Base-by-base conservation (phyloP, 352 stramenopile species). In the Globisporangium apiculatum region DNA sequence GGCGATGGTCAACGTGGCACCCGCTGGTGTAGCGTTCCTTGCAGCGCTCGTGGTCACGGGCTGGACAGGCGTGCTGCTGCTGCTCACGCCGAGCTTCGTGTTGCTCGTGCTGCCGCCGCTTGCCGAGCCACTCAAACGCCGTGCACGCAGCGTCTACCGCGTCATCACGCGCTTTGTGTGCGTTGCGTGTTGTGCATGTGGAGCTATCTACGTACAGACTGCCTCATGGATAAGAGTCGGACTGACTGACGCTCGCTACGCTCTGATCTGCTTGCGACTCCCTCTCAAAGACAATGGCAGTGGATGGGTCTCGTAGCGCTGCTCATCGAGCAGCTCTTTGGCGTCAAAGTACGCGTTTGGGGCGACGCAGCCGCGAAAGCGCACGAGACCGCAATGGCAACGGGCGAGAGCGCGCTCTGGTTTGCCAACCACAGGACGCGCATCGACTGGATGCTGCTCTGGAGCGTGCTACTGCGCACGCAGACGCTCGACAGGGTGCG, bases 361-460 rank as follows among this genome's bases (percentile, higher is more conserved):
- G 71, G 79, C 1, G 73, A 90, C 48, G 69, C 68, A 2, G 73
- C 66, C 36, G 80, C 79, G 0, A 87, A 89, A 57, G 56, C 68
- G n/a, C 68, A 75, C 9, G 78, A 87, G 48, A 49, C n/a, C 3
- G 53, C 57, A 17, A 73, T 86, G 58, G 55, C 46, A 0, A 4
- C 18, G 3, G 72, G 72, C 43, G 76, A 90, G 60, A 75, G 78
- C 46, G 84, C 79, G 8, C 37, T 94, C 43, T 91, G 83, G 82
- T 56, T 91, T 36, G 74, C 69, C 7, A 94, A 92, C 61, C 84
- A 94, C 55, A 82, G 83, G 56, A 92, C 81, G 60, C 79, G 80
- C 58, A 86, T 92, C 54, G 84, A 94, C 67, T 92, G 82, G 82
- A 92, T 92, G 82, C 63, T 92, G 36, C 59, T 92, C 42, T 94